Evolutionary conservation across 2,329 filamentous ascomycete genomes (phyloP).

Genomic region (Fragosphaeria purpurea): DNA sequence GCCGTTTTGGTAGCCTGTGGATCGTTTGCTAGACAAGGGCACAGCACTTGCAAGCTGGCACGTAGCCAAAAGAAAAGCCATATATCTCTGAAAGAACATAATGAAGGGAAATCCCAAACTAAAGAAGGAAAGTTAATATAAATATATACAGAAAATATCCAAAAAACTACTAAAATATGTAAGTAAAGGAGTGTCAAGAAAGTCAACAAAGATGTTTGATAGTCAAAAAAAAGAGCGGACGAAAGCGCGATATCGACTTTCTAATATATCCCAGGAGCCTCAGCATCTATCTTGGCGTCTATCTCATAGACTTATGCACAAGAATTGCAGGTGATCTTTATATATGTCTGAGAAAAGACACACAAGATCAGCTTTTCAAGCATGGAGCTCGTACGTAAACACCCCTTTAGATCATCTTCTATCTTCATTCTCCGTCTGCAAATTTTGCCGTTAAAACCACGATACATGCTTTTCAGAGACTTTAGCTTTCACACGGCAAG

Average conservation of each 20-base stretch:
- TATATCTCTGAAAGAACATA: background rate
- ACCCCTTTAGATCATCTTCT: background rate
- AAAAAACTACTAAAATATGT: background rate
- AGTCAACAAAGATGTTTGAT: too few species aligned
- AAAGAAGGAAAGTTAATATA: background rate
- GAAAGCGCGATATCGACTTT: constrained; percentile 5
- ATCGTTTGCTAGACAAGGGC: background rate
- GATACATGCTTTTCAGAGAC: too few species aligned
- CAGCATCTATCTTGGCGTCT: too few species aligned
- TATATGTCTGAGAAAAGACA: background rate
- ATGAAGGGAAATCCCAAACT: background rate
- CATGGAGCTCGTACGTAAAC: too few species aligned
- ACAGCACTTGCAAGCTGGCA: background rate
- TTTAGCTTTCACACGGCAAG: too few species aligned
- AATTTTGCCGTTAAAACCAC: too few species aligned
- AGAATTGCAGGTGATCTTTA: background rate
- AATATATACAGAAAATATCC: background rate
- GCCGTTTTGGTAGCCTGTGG: constrained; percentile 29
- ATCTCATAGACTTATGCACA: too few species aligned
- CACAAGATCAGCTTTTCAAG: too few species aligned
- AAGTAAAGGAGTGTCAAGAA: background rate
- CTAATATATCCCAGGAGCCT: background rate
- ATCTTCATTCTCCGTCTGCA: too few species aligned
- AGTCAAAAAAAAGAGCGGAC: background rate
- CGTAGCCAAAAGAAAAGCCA: constrained; percentile 2